Base-by-base conservation (phyloP, 1,284 basidiomycete species). In the Ceratobasidium sp. region DNA sequence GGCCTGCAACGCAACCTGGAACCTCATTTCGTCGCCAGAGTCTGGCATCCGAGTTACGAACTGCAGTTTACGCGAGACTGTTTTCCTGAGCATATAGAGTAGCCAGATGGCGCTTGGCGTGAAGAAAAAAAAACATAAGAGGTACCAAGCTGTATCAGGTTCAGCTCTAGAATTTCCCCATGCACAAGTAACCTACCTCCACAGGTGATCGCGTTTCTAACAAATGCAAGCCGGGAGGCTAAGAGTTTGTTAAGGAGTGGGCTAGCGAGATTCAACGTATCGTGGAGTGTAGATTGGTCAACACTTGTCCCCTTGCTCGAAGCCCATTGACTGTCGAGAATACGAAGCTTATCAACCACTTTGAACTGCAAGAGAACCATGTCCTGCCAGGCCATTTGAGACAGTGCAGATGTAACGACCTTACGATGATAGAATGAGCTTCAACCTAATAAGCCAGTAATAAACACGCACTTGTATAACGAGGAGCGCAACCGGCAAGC, bases 51-150 rank as follows among this genome's bases (percentile, higher is more conserved):
- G 58, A 25, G 58, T 50, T 15, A 54, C 35, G 40, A 65, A 52
- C 38, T 54, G 50, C 6, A 65, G 50, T 29, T 53, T 52, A 22
- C 50, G 49, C 35, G 49, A 43, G 20, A 65, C 15, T 27, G 50
- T 65, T 53, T 50, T 32, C n/a, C 32, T 34, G 15, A 65, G 34
- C 20, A 49, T 31, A 38, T 42, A 65, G 3, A 65, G 62, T 8
- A 65, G 38, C 62, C 62, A 65, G 38, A 43, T 45, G 6, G 62
- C 47, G 27, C 49, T 65, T 13, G 62, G 62, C 2, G 49, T 54
- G 27, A 65, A 65, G 38, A 65, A 65, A 12, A 65, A 5, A 31
- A 65, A 65, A 27, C 62, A 65, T 22, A 65, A 52, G 13, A 54
- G 20, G 50, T 65, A 65, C 62, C 62, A 65, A 22, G 49, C 62